A percentile compares a stretch with the other conserved stretches of the same genome.
phyloP scores from a whole-genome alignment of 1,139 yeast genomes.

The Lodderomyces parapsilosis region DNA sequence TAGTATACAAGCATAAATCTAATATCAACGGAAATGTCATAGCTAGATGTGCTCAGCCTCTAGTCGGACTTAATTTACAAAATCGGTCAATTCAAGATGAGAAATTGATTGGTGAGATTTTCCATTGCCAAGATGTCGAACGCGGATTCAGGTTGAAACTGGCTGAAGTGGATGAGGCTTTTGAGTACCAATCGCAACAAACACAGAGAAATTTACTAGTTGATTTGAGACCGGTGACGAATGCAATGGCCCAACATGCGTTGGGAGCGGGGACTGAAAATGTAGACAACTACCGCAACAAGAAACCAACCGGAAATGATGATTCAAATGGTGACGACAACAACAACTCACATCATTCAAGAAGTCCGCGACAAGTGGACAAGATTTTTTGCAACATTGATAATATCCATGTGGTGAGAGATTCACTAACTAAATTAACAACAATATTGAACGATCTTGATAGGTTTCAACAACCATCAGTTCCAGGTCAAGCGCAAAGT shows the following conservation, averaged over 20 bases:
- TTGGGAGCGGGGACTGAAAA: constrained; percentile 96
- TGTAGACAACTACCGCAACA: constrained; percentile 71
- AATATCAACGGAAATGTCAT: constrained; percentile 71
- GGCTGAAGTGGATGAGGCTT: constrained; percentile 15
- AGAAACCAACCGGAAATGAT: neutral
- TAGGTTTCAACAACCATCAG: constrained; percentile 26
- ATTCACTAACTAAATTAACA: constrained; percentile 65
- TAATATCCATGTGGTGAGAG: constrained; percentile 93
- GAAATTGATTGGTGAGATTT: constrained; percentile 70
- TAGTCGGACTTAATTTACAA: constrained; percentile 82
- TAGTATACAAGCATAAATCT: constrained; percentile 68
- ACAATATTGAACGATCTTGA: constrained; percentile 71
- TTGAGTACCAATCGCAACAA: constrained; percentile 27
- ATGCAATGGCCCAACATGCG: constrained; percentile 96
- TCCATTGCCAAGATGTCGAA: constrained; percentile 45
- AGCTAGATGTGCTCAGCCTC: constrained; percentile 88
- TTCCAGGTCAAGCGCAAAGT: constrained; percentile 17
- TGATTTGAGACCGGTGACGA: constrained; percentile 89
- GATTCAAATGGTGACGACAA: constrained; percentile 10
- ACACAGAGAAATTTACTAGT: constrained; percentile 71
- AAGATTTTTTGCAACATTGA: constrained; percentile 88
- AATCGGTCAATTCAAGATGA: constrained; percentile 91
- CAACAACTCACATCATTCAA: constrained; percentile 1
- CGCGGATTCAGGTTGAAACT: constrained; percentile 19
- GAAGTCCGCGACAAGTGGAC: constrained; percentile 29